Evolutionary conservation across 139 green algal genomes (phyloP).

Genomic region (Chlamydomonas sp.): DNA sequence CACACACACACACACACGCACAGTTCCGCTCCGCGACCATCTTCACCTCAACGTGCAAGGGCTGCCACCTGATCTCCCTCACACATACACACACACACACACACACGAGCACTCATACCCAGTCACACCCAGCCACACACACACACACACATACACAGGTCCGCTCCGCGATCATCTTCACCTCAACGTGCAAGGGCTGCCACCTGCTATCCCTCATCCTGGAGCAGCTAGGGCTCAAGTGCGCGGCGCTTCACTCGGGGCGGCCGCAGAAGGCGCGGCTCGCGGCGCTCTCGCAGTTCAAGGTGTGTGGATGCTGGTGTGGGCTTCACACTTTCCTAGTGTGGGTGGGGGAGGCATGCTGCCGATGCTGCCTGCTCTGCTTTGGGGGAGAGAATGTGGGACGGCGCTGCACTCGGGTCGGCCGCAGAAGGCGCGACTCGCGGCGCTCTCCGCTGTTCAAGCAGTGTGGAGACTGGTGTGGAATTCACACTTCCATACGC

Average conservation of each 20-base stretch:
- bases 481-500: neutral
- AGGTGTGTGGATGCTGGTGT: slow-evolving; percentile 21
- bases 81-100: too few relatives aligned
- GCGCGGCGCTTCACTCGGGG: slow-evolving; percentile 53
- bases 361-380: neutral
- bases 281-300: slow-evolving; percentile 70
- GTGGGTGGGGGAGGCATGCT: too few relatives aligned
- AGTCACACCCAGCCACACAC: too few relatives aligned
- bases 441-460: slow-evolving; percentile 72
- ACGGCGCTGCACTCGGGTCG: slow-evolving; percentile 60
- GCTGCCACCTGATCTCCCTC: too few relatives aligned
- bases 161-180: slow-evolving; percentile 89
- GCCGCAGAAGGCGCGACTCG: slow-evolving; percentile 69
- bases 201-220: slow-evolving; percentile 58
- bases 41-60: slow-evolving; percentile 76
- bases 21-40: slow-evolving; percentile 84
- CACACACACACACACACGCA: too few relatives aligned
- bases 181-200: slow-evolving; percentile 68
- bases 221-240: slow-evolving; percentile 65
- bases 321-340: neutral
- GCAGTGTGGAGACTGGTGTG: neutral
- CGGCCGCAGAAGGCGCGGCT: slow-evolving; percentile 71
- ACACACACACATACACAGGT: too few relatives aligned
- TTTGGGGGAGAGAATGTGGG: too few relatives aligned
- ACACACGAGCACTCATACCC: too few relatives aligned